Evolutionary conservation across 345 rosid species (phyloP).

Genomic region (Microthlaspi erraticum): DNA sequence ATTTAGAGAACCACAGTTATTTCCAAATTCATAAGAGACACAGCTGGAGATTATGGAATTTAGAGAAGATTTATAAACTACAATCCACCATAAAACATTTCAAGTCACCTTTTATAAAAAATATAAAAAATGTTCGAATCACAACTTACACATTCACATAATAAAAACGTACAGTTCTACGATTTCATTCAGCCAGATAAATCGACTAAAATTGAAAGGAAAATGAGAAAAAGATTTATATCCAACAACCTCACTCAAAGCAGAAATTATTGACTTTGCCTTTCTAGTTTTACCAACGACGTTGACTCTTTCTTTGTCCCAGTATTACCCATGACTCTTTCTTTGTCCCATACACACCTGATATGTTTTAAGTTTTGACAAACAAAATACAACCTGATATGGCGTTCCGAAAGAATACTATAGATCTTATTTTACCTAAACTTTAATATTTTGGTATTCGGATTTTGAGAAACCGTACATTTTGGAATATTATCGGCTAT

Average conservation of each 20-base stretch:
- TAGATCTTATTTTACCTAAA: not conserved
- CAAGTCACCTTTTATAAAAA: no score
- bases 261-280: constrained; percentile 26
- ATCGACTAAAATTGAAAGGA: not conserved
- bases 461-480: not conserved
- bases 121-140: not conserved
- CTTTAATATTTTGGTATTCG: not conserved
- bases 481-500: no score
- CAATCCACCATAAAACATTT: no score
- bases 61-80: not conserved
- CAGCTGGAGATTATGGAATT: not conserved
- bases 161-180: not conserved
- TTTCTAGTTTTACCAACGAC: constrained; percentile 25
- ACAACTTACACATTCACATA: not conserved
- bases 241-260: constrained; percentile 8
- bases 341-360: constrained; percentile 27
- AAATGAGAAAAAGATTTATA: not conserved
- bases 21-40: constrained; percentile 4
- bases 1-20: not conserved
- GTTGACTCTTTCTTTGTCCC: constrained; percentile 37
- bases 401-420: not conserved
- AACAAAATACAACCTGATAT: no score
- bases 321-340: constrained; percentile 29
- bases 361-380: not conserved
- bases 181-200: not conserved